A percentile compares a stretch with the other conserved stretches of the same genome.
Evolutionary conservation across 257 asterid species (phyloP).

Genomic region (Scutellaria barbata): DNA sequence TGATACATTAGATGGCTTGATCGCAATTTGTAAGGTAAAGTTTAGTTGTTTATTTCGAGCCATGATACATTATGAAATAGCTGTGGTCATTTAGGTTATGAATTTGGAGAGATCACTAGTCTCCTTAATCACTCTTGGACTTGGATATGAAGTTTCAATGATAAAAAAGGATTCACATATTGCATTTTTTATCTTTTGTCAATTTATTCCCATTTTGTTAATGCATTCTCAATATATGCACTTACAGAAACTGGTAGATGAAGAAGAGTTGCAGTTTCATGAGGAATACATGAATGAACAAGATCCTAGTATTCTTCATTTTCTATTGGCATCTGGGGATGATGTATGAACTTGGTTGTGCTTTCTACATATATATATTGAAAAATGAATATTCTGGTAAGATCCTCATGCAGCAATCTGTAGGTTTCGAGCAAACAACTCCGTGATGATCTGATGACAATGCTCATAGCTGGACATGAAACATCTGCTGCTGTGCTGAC

Average conservation of each 20-base stretch:
- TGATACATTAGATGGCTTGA: conserved; percentile 75
- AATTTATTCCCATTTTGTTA: background rate
- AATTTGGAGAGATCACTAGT: conserved; percentile 10
- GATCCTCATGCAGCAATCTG: conserved; percentile 43
- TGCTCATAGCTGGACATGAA: conserved; percentile 99
- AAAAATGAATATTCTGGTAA: conserved; percentile 31
- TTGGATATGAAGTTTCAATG: background rate
- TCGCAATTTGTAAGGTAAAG: conserved; percentile 90
- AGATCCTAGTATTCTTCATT: conserved; percentile 98
- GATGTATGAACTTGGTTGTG: conserved; percentile 60
- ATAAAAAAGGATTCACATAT: no score
- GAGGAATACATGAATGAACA: conserved; percentile 98
- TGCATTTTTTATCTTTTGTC: background rate
- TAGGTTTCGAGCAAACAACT: conserved; percentile 99
- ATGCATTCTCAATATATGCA: conserved; percentile 29
- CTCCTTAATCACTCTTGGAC: background rate
- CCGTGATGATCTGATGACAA: conserved; percentile 96
- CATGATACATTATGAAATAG: background rate
- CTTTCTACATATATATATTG: conserved; percentile 29
- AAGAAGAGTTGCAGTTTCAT: conserved; percentile 94
- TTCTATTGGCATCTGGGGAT: conserved; percentile 93
- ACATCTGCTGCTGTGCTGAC: conserved; percentile 98
- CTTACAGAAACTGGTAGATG: conserved; percentile 91
- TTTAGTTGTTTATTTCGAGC: conserved; percentile 13
- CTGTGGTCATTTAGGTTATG: background rate